Conservation (phyloP, 768 basidiomycete genomes). For the Cantharellus anzutake region DNA sequence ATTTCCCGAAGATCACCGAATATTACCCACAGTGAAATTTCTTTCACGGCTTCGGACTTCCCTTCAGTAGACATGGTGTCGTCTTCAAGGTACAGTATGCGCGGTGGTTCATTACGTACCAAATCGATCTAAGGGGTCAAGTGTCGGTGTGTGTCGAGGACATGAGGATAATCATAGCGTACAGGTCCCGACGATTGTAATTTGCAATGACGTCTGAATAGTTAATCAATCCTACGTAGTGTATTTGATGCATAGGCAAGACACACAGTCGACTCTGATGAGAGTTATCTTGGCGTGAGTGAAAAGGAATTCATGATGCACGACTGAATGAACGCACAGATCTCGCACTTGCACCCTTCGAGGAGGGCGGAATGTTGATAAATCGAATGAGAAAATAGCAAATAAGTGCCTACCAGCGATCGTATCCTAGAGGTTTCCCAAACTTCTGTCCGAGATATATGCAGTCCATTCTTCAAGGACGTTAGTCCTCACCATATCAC, state of each 20-base stretch:
- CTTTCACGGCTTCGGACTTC: constrained; percentile 76
- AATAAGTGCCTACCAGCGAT: constrained; percentile 28
- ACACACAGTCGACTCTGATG: background rate
- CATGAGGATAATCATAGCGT: background rate
- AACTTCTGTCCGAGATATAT: constrained; percentile 89
- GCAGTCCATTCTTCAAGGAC: constrained; percentile 59
- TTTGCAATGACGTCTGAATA: background rate
- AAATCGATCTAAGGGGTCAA: background rate
- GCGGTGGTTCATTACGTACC: background rate
- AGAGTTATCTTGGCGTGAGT: too few species aligned
- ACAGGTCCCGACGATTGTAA: background rate
- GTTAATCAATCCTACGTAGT: background rate
- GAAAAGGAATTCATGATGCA: background rate
- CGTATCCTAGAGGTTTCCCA: constrained; percentile 24
- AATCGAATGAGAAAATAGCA: background rate
- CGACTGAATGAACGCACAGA: constrained; percentile 29
- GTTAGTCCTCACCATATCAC: background rate
- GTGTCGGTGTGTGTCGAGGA: background rate
- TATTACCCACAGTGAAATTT: constrained; percentile 48
- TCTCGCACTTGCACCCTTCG: constrained; percentile 51
- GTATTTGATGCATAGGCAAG: background rate
- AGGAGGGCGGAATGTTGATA: background rate
- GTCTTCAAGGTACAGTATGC: background rate
- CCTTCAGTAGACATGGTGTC: constrained; percentile 24
- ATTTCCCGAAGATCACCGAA: constrained; percentile 12